These are phyloP conservation scores for Naganishia cerealis DNA, from an alignment of 1,284 basidiomycete species.

Conservation along the genomic window DNA sequence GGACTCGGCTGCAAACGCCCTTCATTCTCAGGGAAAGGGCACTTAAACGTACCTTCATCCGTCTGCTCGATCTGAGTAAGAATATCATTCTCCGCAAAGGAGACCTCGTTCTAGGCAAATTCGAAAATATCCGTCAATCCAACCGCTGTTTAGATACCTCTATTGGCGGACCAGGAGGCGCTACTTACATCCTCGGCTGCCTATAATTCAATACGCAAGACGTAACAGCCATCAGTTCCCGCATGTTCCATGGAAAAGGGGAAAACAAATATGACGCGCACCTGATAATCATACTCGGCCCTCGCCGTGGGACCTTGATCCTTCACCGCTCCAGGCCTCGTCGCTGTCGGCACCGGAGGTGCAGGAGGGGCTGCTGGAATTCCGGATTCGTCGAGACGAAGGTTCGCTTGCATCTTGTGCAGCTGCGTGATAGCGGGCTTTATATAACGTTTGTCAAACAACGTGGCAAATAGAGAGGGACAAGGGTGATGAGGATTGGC, in stretches of 20 bases:
- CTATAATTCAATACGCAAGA: conserved; percentile 27
- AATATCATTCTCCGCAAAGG: conserved; percentile 73
- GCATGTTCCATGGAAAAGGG: background rate
- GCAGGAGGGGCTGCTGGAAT: conserved; percentile 50
- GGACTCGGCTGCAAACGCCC: background rate
- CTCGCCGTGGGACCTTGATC: conserved; percentile 52
- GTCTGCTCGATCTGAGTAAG: conserved; percentile 78
- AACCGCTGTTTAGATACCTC: background rate
- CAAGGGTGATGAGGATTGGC: conserved; percentile 4
- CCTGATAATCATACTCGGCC: conserved; percentile 76
- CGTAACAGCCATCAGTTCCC: background rate
- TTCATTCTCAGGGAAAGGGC: background rate
- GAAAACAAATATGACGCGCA: conserved; percentile 42
- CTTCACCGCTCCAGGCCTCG: conserved; percentile 53
- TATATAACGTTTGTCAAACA: background rate
- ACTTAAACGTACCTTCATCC: conserved; percentile 62
- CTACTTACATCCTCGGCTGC: conserved; percentile 47
- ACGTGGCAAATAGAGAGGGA: conserved; percentile 30
- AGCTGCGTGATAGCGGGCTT: conserved; percentile 19
- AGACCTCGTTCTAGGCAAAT: conserved; percentile 76
- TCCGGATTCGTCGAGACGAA: conserved; percentile 28
- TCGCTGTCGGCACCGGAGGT: conserved; percentile 49
- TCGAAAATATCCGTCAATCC: conserved; percentile 38
- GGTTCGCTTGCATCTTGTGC: conserved; percentile 27
- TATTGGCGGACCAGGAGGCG: background rate